Percentiles rank a stretch among this genome's conserved stretches.
Conservation (phyloP, 2,329 filamentous ascomycete species). For the Hypoxylon sp. region DNA sequence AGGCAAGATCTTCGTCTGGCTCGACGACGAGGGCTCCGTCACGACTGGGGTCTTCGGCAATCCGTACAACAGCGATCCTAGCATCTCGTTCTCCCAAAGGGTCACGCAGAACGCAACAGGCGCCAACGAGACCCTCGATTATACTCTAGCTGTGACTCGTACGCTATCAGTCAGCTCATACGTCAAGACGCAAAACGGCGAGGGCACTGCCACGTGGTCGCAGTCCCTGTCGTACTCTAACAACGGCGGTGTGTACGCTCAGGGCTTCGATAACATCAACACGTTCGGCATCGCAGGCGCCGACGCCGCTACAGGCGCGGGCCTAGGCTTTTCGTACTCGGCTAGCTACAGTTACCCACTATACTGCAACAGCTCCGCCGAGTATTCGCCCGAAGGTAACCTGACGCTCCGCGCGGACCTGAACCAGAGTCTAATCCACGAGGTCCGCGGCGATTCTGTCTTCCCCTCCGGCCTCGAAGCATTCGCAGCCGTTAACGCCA, state of each 20-base stretch:
- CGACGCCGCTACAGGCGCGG: slow-evolving; percentile 55
- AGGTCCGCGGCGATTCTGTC: slow-evolving; percentile 56
- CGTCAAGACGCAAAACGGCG: slow-evolving; percentile 63
- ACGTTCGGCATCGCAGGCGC: slow-evolving; percentile 58
- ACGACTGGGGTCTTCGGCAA: slow-evolving; percentile 63
- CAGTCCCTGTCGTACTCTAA: slow-evolving; percentile 70
- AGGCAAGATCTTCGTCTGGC: slow-evolving; percentile 85
- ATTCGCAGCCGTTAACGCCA: slow-evolving; percentile 57
- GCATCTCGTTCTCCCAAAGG: slow-evolving; percentile 64
- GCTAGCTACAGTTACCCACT: slow-evolving; percentile 71
- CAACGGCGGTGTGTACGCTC: slow-evolving; percentile 56
- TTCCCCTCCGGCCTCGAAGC: slow-evolving; percentile 73
- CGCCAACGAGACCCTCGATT: slow-evolving; percentile 70
- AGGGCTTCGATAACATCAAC: slow-evolving; percentile 52
- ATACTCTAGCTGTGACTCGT: slow-evolving; percentile 69
- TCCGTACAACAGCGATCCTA: slow-evolving; percentile 55
- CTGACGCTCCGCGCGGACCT: slow-evolving; percentile 60
- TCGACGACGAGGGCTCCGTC: slow-evolving; percentile 64
- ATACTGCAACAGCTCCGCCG: slow-evolving; percentile 66
- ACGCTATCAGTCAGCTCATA: slow-evolving; percentile 66
- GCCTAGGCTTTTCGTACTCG: slow-evolving; percentile 52
- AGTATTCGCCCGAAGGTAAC: slow-evolving; percentile 58
- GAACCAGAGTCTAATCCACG: slow-evolving; percentile 58
- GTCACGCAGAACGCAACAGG: slow-evolving; percentile 63
- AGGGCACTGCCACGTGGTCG: slow-evolving; percentile 63